These are phyloP conservation scores for Lichtheimia corymbifera DNA, from an alignment of 371 early-diverging fungal genomes.

Conservation along the genomic window DNA sequence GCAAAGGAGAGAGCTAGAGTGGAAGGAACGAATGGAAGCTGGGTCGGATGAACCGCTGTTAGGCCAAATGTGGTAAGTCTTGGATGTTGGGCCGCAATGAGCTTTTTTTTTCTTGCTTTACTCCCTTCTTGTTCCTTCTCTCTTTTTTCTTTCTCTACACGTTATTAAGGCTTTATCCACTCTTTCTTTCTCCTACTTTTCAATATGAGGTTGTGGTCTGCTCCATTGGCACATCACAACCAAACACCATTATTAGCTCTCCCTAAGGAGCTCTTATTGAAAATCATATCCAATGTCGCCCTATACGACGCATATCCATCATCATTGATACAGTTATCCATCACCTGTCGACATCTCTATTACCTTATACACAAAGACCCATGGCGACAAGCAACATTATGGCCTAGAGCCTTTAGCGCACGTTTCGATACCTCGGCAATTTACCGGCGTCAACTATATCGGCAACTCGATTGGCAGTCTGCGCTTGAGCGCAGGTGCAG, in stretches of 20 bases:
- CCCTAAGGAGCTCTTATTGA: constrained; percentile 41
- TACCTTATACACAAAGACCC: constrained; percentile 36
- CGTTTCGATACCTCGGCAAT: constrained; percentile 47
- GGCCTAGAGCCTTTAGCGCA: constrained; percentile 37
- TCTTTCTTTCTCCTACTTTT: constrained; percentile 7
- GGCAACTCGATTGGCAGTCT: constrained; percentile 31
- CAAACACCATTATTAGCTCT: constrained; percentile 24
- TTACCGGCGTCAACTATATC: constrained; percentile 33
- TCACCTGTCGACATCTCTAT: constrained; percentile 36
- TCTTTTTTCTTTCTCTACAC: constrained; percentile 1
- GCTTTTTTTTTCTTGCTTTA: constrained; percentile 10
- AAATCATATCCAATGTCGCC: constrained; percentile 34
- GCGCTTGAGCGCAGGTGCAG: constrained; percentile 32
- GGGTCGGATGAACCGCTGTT: neutral
- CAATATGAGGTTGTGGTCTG: constrained; percentile 1
- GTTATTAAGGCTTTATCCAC: neutral
- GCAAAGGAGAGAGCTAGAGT: neutral
- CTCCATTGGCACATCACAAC: constrained; percentile 7
- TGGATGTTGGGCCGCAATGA: neutral
- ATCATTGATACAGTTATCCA: constrained; percentile 34
- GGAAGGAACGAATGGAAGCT: neutral
- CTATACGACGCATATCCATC: constrained; percentile 26
- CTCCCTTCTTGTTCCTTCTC: constrained; percentile 2
- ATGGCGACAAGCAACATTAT: constrained; percentile 31
- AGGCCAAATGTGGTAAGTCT: constrained; percentile 4